Base-by-base conservation (phyloP, 768 basidiomycete genomes). In the Lentinula boryana region DNA sequence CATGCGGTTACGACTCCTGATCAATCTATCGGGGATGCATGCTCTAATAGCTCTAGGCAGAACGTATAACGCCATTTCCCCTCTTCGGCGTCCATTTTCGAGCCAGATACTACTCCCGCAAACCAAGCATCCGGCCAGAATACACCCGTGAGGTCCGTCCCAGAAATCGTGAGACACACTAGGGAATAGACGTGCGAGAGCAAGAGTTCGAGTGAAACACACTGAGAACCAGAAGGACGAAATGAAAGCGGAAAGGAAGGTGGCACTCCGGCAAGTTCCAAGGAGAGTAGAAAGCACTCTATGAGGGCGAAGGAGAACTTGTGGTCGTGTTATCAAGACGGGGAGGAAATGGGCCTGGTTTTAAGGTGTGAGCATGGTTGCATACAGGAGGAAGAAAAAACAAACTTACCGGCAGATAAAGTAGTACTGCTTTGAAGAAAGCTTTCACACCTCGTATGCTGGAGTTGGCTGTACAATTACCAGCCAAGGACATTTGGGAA, bases 91-190 rank as follows among this genome's bases (percentile, higher is more conserved):
- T 2, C 84, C 85, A 62, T 86, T 84, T 68, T 93, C 91, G 31
- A 92, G 80, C 84, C 85, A 90, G 46, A 93, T 90, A 58, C 89
- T 91, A 60, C 79, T 75, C 4, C 91, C 90, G 63, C 90, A 92
- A 16, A 80, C 72, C 46, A 93, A 69, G 62, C 86, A 88, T 21
- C 87, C 90, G 3, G 76, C 80, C 62, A 91, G 71, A 33, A 87
- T 72, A 62, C 86, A 81, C 0, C 91, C 91, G 60, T 77, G 80
- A 1, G 91, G 87, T 0, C 91, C 88, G 67, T 93, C 91, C 84
- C 88, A 90, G 62, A 88, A 82, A 60, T 93, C 82, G 64, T 93
- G 88, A 15, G 90, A 87, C 52, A 93, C 76, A 40, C 69, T 74
- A 0, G 88, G 88, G 41, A 92, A 78, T 7, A 85, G 66, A 27